Base-by-base conservation (phyloP, 768 basidiomycete genomes). In the Xerocomellus amylosporus region DNA sequence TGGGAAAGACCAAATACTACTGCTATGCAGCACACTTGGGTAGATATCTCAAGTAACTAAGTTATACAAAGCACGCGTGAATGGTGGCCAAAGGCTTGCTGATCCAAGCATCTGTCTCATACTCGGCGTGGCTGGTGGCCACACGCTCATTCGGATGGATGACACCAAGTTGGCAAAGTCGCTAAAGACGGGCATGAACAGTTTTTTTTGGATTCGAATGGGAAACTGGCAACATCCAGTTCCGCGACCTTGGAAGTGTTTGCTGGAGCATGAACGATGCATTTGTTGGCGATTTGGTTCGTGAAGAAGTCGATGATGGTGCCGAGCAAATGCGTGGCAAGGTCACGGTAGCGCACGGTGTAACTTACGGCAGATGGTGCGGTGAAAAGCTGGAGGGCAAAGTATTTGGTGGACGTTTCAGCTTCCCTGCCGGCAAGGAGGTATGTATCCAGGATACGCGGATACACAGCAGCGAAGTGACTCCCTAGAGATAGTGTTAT, bases 201-300 rank as follows among this genome's bases (percentile, higher is more conserved):
- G n/a, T n/a, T n/a, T n/a, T n/a, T n/a, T n/a, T 98, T 98, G n/a
- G 90, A 92, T 70, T 90, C 88, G 83, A 97, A 97, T 0, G 90
- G 87, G 54, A 85, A 83, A 37, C 85, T 83, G 44, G 96, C 95
- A 37, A 92, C 87, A 55, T 95, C 90, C 49, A 97, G 62, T 45
- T 66, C 63, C 65, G 63, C 41, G n/a, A 51, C 40, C n/a, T 66
- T 61, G 19, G 71, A 37, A 0, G 67, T 41, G 9, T 64, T 47
- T 30, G 3, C 48, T 0, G 63, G 49, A 20, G 53, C 73, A 45
- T 59, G 69, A 28, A 80, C 65, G 57, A 93, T 86, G 40, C 82
- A 81, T 69, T 87, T 88, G 53, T 87, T 84, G 6, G 74, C 72
- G 46, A 93, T 89, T 57, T 96, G 92, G 63, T 93, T 90, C 5